These are phyloP conservation scores for Apiotrichum domesticum DNA, from an alignment of 1,284 basidiomycete species.

Conservation along the genomic window DNA sequence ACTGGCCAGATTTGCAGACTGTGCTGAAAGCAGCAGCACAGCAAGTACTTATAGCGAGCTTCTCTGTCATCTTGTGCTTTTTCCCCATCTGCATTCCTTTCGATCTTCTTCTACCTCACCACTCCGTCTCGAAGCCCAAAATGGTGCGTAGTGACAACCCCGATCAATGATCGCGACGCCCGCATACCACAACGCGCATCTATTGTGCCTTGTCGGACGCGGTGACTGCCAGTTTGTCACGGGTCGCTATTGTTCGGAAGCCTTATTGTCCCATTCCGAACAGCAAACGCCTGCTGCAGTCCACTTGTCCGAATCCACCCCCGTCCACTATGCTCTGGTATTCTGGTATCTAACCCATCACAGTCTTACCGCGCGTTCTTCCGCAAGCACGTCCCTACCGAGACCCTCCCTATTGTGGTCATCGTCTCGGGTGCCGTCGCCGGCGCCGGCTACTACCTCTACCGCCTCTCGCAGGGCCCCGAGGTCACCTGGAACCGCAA, in stretches of 20 bases:
- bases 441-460: slow-evolving; percentile 40
- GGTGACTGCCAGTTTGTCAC: neutral
- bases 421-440: slow-evolving; percentile 36
- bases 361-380: neutral
- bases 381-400: slow-evolving; percentile 30
- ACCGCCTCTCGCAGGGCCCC: slow-evolving; percentile 37
- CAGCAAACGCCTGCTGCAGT: too few relatives aligned
- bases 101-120: slow-evolving; percentile 2
- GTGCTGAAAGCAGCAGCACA: too few relatives aligned
- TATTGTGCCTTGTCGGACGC: neutral
- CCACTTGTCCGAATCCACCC: too few relatives aligned
- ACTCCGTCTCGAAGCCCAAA: neutral
- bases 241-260: too few relatives aligned
- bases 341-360: neutral
- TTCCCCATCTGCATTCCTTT: neutral
- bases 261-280: too few relatives aligned
- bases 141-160: slow-evolving; percentile 5
- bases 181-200: too few relatives aligned
- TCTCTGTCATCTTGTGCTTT: too few relatives aligned
- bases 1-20: neutral
- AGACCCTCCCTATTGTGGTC: slow-evolving; percentile 31
- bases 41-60: neutral
- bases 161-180: too few relatives aligned
- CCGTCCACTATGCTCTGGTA: neutral
- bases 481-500: slow-evolving; percentile 45